These are phyloP conservation scores for Leucogyrophana mollusca DNA, from an alignment of 768 basidiomycete genomes.

Conservation along the genomic window DNA sequence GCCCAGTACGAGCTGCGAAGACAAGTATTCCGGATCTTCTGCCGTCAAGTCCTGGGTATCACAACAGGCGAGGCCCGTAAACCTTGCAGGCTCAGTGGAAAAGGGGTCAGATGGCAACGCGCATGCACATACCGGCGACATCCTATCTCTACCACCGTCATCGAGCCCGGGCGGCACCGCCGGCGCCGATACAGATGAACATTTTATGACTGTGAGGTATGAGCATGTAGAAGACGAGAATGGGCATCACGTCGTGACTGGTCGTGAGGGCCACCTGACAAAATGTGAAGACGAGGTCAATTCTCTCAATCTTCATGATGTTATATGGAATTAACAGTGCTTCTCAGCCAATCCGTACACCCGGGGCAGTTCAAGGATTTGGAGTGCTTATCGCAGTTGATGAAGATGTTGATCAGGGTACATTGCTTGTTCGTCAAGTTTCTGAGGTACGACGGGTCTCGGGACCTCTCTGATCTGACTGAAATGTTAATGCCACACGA, in stretches of 20 bases:
- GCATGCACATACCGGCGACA: neutral
- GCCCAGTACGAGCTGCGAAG: neutral
- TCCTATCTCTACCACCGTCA: neutral
- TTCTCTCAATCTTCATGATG: neutral
- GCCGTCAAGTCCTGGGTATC: neutral
- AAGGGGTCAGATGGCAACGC: too few species aligned
- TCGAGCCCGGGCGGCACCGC: neutral
- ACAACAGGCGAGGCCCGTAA: neutral
- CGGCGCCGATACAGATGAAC: constrained; percentile 17
- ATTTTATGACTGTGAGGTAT: constrained; percentile 60
- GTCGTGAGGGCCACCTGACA: constrained; percentile 62
- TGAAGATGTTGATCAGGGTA: constrained; percentile 50
- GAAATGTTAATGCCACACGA: neutral
- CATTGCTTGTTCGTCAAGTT: constrained; percentile 67
- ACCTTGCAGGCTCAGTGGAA: too few species aligned
- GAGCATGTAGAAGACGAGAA: constrained; percentile 60
- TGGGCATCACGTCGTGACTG: constrained; percentile 69
- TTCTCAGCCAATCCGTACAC: constrained; percentile 70
- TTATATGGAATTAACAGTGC: neutral
- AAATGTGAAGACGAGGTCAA: constrained; percentile 78
- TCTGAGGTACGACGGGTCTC: constrained; percentile 60
- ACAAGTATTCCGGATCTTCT: neutral
- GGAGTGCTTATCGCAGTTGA: constrained; percentile 77
- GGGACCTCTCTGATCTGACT: neutral
- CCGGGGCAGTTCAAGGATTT: constrained; percentile 80